Evolutionary conservation across 2,329 filamentous ascomycete genomes (phyloP).

Genomic region (Botryotinia narcissicola): DNA sequence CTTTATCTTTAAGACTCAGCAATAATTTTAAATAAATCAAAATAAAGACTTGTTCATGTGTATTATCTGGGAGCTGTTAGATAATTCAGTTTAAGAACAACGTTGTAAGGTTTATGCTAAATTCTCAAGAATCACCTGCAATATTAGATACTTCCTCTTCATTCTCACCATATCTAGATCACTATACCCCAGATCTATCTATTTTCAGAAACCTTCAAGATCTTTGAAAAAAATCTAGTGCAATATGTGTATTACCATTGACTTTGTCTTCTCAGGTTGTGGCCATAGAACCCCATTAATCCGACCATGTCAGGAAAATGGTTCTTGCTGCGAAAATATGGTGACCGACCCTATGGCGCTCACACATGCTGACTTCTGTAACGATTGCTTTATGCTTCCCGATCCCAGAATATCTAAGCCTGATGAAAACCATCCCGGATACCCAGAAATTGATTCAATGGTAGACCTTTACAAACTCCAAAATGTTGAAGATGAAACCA

Average conservation of each 20-base stretch:
- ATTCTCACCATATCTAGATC: neutral
- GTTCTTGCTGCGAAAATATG: neutral
- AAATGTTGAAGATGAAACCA: neutral
- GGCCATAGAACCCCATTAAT: neutral
- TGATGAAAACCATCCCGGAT: accelerated
- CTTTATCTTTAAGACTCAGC: no score
- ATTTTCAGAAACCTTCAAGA: neutral
- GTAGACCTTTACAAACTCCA: neutral
- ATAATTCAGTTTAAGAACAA: neutral
- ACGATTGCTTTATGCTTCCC: neutral
- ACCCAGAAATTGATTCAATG: neutral
- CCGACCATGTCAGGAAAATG: neutral
- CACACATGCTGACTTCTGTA: neutral
- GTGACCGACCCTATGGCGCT: neutral
- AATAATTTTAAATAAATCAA: accelerated
- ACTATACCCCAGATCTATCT: neutral
- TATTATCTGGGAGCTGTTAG: neutral
- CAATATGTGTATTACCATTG: neutral
- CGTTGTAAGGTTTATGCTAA: neutral
- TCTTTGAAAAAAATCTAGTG: neutral
- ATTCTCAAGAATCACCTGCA: neutral
- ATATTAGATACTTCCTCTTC: no score
- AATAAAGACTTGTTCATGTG: neutral
- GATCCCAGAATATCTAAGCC: neutral
- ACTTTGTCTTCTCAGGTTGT: accelerated